Evolutionary conservation across 169 alveolate species (phyloP), one percentile per base, ranked within the genome.

Genomic region (Perkinsus chesapeaki): DNA sequence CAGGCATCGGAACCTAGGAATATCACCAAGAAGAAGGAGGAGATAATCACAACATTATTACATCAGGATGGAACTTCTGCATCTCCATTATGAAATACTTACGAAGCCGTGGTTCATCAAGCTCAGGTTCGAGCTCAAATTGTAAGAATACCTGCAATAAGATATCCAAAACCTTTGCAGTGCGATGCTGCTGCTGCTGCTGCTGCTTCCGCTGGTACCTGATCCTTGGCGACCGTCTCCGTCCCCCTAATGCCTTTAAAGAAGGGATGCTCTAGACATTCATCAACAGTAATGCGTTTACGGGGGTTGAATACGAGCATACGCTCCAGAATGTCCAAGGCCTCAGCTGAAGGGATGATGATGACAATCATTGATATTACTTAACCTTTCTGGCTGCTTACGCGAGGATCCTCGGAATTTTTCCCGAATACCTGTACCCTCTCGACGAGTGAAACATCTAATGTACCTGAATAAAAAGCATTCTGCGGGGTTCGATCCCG

Each of bases 251-350:
- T 97, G 73, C 96, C 97, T 82, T 97, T 97, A 93, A 98, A 97
- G 95, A 97, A 97, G 10, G 99, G 98, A 94, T 98, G 99, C 72
- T 96, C 95, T n/a, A 98, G 96, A 31, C 99, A 99, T 34, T 97
- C 98, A 39, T 96, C 97, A 92, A 98, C 98, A 27, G 99, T 97
- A 39, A 98, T 97, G 92, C 99, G 96, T 93, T 97, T 96, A 19
- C 94, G 93, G 27, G 99, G 99, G 95, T 98, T 96, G 96, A 98
- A 98, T 37, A 96, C 97, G 94, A 98, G 96, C 99, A 98, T 98
- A 91, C 97, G 96, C 94, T 97, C 95, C 92, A 98, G 96, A 39
- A 98, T 95, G 95, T 98, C 98, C 72, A 98, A 48, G 23, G 97
- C 98, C 48, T 96, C 97, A n/a, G 97, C 96, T 73, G 93, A 23